Percentiles rank a stretch among this genome's conserved stretches.
These are phyloP conservation scores for Coemansia sp. DNA, from an alignment of 192 early-diverging fungal genomes.

Conservation along the genomic window DNA sequence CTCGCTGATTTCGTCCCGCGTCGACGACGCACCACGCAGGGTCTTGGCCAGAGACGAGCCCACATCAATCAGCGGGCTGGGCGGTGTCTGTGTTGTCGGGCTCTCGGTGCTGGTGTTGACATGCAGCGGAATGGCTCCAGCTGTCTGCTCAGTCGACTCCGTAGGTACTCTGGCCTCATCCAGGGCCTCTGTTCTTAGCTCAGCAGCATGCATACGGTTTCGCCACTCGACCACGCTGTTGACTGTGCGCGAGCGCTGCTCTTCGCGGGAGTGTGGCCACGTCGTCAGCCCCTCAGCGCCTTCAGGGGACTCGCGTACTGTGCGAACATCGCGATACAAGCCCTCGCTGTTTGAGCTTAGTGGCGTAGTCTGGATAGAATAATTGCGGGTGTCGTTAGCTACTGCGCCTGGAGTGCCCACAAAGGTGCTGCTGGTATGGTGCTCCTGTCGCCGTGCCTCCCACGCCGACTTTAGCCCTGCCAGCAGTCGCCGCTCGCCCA, in stretches of 20 bases:
- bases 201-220: neutral
- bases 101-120: neutral
- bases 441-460: slow-evolving; percentile 25
- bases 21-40: slow-evolving; percentile 8
- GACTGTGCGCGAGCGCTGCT: slow-evolving; percentile 24
- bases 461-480: slow-evolving; percentile 27
- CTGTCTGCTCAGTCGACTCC: neutral
- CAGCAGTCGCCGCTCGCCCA: slow-evolving; percentile 37
- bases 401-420: neutral
- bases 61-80: slow-evolving; percentile 44
- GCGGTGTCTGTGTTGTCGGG: slow-evolving; percentile 11
- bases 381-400: neutral
- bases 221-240: slow-evolving; percentile 18
- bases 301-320: slow-evolving; percentile 12
- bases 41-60: slow-evolving; percentile 21
- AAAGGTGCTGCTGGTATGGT: neutral
- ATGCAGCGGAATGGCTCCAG: neutral
- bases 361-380: slow-evolving; percentile 20
- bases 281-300: slow-evolving; percentile 8
- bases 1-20: neutral
- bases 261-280: slow-evolving; percentile 23
- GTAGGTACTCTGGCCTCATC: neutral
- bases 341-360: slow-evolving; percentile 30
- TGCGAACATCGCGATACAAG: slow-evolving; percentile 29
- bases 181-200: neutral